Percentiles rank a stretch among this genome's conserved stretches.
Evolutionary conservation across 345 rosid genomes (phyloP).

Genomic region (Eucalyptus regnans): DNA sequence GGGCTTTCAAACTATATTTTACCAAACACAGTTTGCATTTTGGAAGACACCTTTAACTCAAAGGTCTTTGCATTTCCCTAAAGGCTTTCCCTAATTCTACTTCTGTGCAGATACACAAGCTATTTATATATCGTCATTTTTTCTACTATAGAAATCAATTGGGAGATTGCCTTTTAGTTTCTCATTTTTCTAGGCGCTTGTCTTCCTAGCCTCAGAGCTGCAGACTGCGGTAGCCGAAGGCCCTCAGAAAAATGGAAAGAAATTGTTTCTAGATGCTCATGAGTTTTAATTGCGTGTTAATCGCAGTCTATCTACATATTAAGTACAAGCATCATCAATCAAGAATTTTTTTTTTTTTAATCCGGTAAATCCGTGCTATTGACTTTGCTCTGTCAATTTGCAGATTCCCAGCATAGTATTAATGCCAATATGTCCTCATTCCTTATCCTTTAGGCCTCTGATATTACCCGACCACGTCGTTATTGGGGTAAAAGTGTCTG

Average conservation of each 20-base stretch:
- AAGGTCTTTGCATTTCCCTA: too few species aligned
- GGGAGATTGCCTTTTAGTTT: not conserved
- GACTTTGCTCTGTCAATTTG: not conserved
- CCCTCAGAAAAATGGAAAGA: not conserved
- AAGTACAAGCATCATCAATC: not conserved
- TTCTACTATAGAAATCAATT: not conserved
- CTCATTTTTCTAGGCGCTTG: not conserved
- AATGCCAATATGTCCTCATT: slow-evolving; percentile 96
- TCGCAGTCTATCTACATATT: not conserved
- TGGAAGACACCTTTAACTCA: too few species aligned
- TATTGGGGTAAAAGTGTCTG: slow-evolving; percentile 66
- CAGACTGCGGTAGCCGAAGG: not conserved
- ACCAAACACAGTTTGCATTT: too few species aligned
- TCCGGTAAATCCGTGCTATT: not conserved
- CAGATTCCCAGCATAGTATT: slow-evolving; percentile 94
- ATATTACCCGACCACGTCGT: slow-evolving; percentile 93
- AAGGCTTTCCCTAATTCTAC: not conserved
- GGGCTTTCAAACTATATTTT: too few species aligned
- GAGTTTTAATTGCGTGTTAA: not conserved
- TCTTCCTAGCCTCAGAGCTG: not conserved
- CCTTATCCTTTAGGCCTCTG: slow-evolving; percentile 90
- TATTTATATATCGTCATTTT: not conserved
- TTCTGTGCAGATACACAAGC: not conserved
- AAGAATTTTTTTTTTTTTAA: not conserved
- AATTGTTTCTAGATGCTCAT: not conserved